Percentiles rank a stretch among this genome's conserved stretches.
These are phyloP conservation scores for Sclerotinia glacialis DNA, from an alignment of 2,329 filamentous ascomycete genomes.

Conservation along the genomic window DNA sequence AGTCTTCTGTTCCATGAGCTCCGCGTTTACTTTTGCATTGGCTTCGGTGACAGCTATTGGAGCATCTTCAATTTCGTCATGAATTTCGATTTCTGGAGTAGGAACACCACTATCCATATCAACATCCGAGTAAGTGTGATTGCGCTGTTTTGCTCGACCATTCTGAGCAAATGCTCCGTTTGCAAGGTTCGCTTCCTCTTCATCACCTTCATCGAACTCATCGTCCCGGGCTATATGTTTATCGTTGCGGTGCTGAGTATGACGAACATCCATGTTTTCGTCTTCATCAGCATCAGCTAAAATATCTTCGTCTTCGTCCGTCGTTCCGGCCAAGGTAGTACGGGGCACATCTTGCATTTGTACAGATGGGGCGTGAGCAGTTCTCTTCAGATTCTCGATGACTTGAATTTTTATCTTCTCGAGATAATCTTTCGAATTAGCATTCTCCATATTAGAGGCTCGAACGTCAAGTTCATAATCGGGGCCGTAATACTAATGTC, in stretches of 20 bases:
- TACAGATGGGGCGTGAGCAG: slow-evolving; percentile 82
- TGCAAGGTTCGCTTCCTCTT: slow-evolving; percentile 72
- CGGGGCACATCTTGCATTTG: slow-evolving; percentile 79
- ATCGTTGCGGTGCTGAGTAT: slow-evolving; percentile 80
- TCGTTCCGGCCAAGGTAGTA: slow-evolving; percentile 59
- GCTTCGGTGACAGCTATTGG: slow-evolving; percentile 33
- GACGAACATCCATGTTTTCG: slow-evolving; percentile 77
- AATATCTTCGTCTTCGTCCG: slow-evolving; percentile 65
- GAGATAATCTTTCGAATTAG: slow-evolving; percentile 79
- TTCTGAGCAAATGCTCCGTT: slow-evolving; percentile 62
- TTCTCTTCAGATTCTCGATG: slow-evolving; percentile 81
- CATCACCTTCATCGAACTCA: slow-evolving; percentile 84
- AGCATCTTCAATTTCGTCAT: slow-evolving; percentile 32
- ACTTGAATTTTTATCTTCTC: slow-evolving; percentile 78
- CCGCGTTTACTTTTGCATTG: slow-evolving; percentile 39
- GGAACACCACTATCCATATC: slow-evolving; percentile 52
- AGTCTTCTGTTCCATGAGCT: slow-evolving; percentile 37
- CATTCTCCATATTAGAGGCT: slow-evolving; percentile 85
- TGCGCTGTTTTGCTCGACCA: slow-evolving; percentile 50
- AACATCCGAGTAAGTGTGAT: slow-evolving; percentile 54
- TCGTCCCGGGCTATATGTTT: slow-evolving; percentile 71
- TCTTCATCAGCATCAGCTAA: slow-evolving; percentile 75
- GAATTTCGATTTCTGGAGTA: slow-evolving; percentile 40
- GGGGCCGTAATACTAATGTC: slow-evolving; percentile 75
- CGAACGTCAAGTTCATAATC: slow-evolving; percentile 90